Evolutionary conservation across 208 protist genomes (phyloP).

Genomic region (Leishmania braziliensis): DNA sequence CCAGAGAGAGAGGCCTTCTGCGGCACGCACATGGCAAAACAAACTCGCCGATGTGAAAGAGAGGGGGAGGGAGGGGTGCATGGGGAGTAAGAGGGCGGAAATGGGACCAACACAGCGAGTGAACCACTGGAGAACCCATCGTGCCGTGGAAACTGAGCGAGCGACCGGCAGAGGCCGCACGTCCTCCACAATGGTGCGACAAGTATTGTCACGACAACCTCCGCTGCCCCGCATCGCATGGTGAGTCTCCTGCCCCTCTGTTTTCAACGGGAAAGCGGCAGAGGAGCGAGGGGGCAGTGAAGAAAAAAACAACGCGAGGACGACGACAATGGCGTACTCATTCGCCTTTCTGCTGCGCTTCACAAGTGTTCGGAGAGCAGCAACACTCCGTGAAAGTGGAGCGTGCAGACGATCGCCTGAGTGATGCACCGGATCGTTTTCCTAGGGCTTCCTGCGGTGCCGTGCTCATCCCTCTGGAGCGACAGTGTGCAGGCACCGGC

Average conservation of each 20-base stretch:
- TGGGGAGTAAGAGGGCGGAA: background rate
- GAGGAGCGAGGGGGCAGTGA: background rate
- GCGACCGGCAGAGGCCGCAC: background rate
- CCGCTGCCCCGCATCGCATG: background rate
- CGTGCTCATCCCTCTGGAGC: constrained; percentile 79
- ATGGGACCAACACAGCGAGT: background rate
- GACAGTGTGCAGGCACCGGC: constrained; percentile 52
- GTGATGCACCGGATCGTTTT: constrained; percentile 93
- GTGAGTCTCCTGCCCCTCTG: background rate
- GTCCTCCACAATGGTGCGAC: background rate
- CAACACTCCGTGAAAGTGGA: constrained; percentile 50
- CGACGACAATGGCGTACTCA: too few species aligned
- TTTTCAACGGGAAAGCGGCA: background rate
- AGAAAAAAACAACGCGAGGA: background rate
- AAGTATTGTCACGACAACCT: background rate
- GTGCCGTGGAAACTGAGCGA: background rate
- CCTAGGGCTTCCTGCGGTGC: constrained; percentile 63
- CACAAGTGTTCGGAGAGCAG: background rate
- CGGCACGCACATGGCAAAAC: background rate
- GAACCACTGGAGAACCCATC: background rate
- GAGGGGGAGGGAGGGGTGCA: background rate
- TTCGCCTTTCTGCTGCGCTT: background rate
- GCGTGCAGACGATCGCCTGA: constrained; percentile 85
- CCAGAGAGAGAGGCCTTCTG: background rate
- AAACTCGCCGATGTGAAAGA: background rate